Conservation (phyloP, 73 alveolate species). For the Tetrahymena elliotti region DNA sequence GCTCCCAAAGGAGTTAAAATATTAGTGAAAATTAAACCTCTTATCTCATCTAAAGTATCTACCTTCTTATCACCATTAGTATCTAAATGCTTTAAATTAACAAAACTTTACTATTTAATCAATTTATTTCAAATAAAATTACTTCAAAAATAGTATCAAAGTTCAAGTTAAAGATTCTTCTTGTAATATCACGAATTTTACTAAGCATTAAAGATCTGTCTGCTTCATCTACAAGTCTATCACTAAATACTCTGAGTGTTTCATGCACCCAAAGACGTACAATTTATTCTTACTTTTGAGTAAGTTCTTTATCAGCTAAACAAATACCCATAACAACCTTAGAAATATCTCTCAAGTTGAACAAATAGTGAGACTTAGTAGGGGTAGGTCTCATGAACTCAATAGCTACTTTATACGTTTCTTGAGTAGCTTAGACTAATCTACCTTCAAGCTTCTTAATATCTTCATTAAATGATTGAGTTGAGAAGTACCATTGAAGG, state of each 20-base stretch:
- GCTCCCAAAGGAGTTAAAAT: constrained; percentile 78
- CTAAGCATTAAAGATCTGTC: constrained; percentile 96
- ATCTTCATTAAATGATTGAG: constrained; percentile 70
- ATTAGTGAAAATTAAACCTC: constrained; percentile 90
- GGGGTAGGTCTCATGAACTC: constrained; percentile 98
- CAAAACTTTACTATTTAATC: constrained; percentile 37
- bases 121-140: constrained; percentile 49
- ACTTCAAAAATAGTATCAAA: constrained; percentile 77
- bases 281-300: constrained; percentile 70
- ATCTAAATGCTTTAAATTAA: constrained; percentile 42
- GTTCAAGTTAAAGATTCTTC: constrained; percentile 88
- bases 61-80: constrained; percentile 81
- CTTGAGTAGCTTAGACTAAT: constrained; percentile 88
- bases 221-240: constrained; percentile 94
- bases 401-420: constrained; percentile 88
- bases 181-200: constrained; percentile 80
- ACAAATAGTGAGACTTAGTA: constrained; percentile 94
- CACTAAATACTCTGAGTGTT: constrained; percentile 97
- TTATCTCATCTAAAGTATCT: constrained; percentile 85
- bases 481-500: constrained; percentile 87
- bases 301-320: constrained; percentile 73
- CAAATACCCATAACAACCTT: constrained; percentile 96
- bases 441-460: constrained; percentile 77
- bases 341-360: constrained; percentile 98
- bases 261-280: constrained; percentile 99